These are phyloP conservation scores for Candida sithepensis DNA, from an alignment of 805 yeast species.

Conservation along the genomic window DNA sequence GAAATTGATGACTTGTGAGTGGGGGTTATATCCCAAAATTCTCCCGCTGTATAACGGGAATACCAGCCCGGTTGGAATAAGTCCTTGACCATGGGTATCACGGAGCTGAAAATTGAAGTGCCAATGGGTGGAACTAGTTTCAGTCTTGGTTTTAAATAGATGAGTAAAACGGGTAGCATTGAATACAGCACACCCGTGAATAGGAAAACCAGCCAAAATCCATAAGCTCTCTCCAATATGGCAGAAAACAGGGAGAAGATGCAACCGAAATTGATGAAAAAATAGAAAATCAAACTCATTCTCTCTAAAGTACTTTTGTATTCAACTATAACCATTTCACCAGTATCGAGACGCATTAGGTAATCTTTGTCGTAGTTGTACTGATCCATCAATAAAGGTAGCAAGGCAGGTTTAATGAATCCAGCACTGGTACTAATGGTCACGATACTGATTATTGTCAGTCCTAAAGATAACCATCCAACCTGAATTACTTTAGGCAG, in stretches of 20 bases:
- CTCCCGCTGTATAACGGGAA: slow-evolving; percentile 31
- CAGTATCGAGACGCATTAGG: slow-evolving; percentile 48
- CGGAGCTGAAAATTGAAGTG: slow-evolving; percentile 39
- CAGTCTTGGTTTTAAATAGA: slow-evolving; percentile 33
- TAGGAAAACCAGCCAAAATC: slow-evolving; percentile 49
- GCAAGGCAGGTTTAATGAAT: slow-evolving; percentile 49
- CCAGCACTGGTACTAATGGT: slow-evolving; percentile 46
- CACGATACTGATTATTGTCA: slow-evolving; percentile 37
- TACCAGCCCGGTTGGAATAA: slow-evolving; percentile 39
- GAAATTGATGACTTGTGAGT: slow-evolving; percentile 15
- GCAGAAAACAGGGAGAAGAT: slow-evolving; percentile 47
- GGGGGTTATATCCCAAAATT: slow-evolving; percentile 39
- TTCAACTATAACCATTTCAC: slow-evolving; percentile 56
- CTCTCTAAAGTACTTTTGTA: slow-evolving; percentile 39
- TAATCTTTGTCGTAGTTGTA: slow-evolving; percentile 52
- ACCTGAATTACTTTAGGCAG: slow-evolving; percentile 36
- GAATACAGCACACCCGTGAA: slow-evolving; percentile 52
- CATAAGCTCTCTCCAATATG: slow-evolving; percentile 43
- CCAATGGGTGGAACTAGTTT: slow-evolving; percentile 35
- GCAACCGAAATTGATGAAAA: slow-evolving; percentile 53
- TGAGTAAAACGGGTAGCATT: slow-evolving; percentile 42
- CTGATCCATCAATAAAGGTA: slow-evolving; percentile 55
- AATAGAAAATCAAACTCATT: slow-evolving; percentile 43
- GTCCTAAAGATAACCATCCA: slow-evolving; percentile 25
- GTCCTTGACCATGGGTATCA: slow-evolving; percentile 36